phyloP scores from a whole-genome alignment of 2,329 filamentous ascomycete genomes.

The Beauveria australis region DNA sequence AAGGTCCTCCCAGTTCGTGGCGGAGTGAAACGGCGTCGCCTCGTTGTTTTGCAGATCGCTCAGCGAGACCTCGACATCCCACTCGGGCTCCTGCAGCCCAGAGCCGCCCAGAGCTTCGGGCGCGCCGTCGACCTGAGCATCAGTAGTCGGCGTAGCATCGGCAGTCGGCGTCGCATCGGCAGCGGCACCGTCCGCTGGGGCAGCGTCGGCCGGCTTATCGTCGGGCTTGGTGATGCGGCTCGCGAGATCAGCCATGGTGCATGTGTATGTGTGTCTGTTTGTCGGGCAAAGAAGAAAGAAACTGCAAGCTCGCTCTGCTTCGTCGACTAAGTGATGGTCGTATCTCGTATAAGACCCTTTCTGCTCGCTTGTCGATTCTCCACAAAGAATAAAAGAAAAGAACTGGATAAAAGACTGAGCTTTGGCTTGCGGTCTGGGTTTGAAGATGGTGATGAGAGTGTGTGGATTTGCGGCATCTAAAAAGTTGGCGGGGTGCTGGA shows the following conservation, averaged over 20 bases:
- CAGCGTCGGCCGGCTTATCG: conserved; percentile 19
- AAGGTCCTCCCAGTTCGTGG: conserved; percentile 75
- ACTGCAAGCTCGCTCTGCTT: background rate
- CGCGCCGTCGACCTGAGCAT: conserved; percentile 30
- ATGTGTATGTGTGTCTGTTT: background rate
- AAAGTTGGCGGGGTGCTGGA: conserved; percentile 28
- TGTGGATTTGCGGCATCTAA: conserved; percentile 11
- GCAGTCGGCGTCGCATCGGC: conserved; percentile 2
- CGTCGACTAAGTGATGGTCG: background rate
- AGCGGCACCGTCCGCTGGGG: conserved; percentile 16
- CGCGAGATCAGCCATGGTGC: conserved; percentile 40
- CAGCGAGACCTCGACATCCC: conserved; percentile 86
- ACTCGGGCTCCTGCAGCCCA: conserved; percentile 61
- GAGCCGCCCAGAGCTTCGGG: conserved; percentile 36
- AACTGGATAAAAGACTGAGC: conserved; percentile 10
- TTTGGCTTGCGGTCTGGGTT: background rate
- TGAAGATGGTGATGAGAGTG: conserved; percentile 1
- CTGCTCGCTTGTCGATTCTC: background rate
- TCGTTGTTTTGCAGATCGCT: conserved; percentile 81
- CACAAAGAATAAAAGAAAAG: background rate
- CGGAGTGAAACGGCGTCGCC: conserved; percentile 80
- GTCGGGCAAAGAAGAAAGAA: background rate
- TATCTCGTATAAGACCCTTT: background rate
- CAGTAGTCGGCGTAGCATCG: conserved; percentile 15
- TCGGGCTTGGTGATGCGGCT: conserved; percentile 42